phyloP scores from a whole-genome alignment of 257 asterid genomes.

The Nicotiana paniculata region DNA sequence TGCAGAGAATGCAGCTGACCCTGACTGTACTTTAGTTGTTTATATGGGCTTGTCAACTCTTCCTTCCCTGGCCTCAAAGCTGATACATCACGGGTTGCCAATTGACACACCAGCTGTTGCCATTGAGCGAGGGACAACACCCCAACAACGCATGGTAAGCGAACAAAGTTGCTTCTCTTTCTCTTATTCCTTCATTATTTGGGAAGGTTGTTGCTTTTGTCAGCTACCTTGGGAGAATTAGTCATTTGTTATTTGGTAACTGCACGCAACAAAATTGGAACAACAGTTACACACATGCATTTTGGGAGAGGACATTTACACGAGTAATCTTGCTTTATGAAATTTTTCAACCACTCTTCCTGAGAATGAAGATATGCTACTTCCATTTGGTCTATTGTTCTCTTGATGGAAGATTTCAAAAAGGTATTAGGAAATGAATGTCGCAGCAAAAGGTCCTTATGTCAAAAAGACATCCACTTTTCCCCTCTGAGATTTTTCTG shows the following conservation, averaged over 20 bases:
- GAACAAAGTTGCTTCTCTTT: neutral
- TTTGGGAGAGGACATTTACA: neutral
- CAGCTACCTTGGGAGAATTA: neutral
- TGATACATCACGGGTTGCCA: constrained; percentile 76
- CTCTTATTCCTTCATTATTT: neutral
- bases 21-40: constrained; percentile 79
- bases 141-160: constrained; percentile 71
- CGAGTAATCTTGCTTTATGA: neutral
- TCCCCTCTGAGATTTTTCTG: neutral
- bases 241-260: neutral
- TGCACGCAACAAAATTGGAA: neutral
- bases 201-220: neutral
- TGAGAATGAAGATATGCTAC: neutral
- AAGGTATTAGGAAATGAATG: neutral
- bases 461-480: neutral
- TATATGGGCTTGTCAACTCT: constrained; percentile 95
- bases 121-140: constrained; percentile 94
- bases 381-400: neutral
- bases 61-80: constrained; percentile 75
- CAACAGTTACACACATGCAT: neutral
- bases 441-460: neutral
- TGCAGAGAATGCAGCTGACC: constrained; percentile 89
- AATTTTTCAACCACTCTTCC: neutral
- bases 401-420: neutral
- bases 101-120: constrained; percentile 86